Evolutionary conservation across 2,329 filamentous ascomycete species (phyloP), one percentile per base, ranked within the genome.

Genomic region (Aspergillus piperis): DNA sequence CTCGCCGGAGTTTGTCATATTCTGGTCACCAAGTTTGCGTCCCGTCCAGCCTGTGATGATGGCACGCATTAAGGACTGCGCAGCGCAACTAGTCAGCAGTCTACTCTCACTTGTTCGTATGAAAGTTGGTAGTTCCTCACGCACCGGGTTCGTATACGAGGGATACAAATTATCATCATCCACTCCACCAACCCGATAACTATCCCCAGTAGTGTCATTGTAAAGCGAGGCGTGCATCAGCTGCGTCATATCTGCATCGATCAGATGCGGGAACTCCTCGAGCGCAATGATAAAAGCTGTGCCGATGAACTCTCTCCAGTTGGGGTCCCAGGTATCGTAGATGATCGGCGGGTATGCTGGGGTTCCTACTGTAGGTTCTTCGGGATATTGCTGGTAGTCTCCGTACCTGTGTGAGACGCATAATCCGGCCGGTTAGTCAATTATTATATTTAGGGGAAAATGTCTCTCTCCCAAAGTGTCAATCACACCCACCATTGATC

Each of bases 261-360:
- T 69, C 1, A 87, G 75, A 59, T 82, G 69, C 10, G 44, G 21
- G 0, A 84, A 88, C 63, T 88, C 85, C 67, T 88, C 86, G 21
- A 86, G 75, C 25, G 82, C 82, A 42, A 88, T 74, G 25, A 88
- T 81, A 13, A 88, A 78, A 0, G 84, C 81, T 0, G 84, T 86
- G 11, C 84, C 84, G 36, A 88, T 78, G 59, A 88, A 88, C 0
- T 85, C 86, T 53, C 86, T 78, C 86, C 86, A 88, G 62, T 88
- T 88, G 1, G 85, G 85, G 64, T 88, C 86, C 83, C 84, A 88
- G 0, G 81, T 80, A 58, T 81, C 78, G 67, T 87, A 86, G 36
- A 84, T 84, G 13, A 62, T 51, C 0, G 78, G 70, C 1, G 79
- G 77, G 62, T 88, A 88, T 15, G 75, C 71, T 2, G 73, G 56